Percentiles rank a stretch among this genome's conserved stretches.
These are phyloP conservation scores for Obba rivulosa DNA, from an alignment of 768 basidiomycete species.

Conservation along the genomic window DNA sequence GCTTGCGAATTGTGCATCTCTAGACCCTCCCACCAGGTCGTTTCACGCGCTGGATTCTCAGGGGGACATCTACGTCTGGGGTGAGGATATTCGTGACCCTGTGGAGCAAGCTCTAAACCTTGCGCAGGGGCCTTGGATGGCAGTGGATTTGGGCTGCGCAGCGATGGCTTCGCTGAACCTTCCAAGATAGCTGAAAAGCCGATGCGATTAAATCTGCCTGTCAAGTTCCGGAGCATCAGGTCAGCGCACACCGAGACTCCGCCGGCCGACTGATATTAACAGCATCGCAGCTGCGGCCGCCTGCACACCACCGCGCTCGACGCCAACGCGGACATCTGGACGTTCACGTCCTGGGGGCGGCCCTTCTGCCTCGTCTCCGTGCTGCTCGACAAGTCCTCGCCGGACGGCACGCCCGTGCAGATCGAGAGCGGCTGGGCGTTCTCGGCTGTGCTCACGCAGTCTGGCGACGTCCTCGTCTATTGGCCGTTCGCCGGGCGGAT, in stretches of 20 bases:
- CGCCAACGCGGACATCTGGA: constrained; percentile 57
- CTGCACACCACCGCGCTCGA: constrained; percentile 68
- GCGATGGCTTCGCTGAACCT: constrained; percentile 53
- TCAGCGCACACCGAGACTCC: constrained; percentile 16
- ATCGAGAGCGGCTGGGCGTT: constrained; percentile 81
- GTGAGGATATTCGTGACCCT: constrained; percentile 31
- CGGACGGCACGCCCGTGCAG: constrained; percentile 47
- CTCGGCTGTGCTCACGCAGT: constrained; percentile 64
- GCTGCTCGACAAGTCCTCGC: constrained; percentile 35
- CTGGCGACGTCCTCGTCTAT: constrained; percentile 72
- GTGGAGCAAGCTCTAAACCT: not conserved
- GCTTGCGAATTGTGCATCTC: constrained; percentile 3
- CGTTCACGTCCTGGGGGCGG: constrained; percentile 71
- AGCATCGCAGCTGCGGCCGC: constrained; percentile 61
- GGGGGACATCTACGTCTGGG: constrained; percentile 79
- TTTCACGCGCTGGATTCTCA: constrained; percentile 81
- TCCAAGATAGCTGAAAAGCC: constrained; percentile 48
- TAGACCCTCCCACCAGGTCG: constrained; percentile 47
- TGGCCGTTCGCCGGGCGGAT: constrained; percentile 57
- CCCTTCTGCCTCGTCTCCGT: constrained; percentile 54
- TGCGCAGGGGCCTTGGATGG: constrained; percentile 58
- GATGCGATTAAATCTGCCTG: constrained; percentile 52
- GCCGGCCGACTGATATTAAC: constrained; percentile 1
- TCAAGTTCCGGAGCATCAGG: constrained; percentile 62
- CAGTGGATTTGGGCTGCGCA: constrained; percentile 29